These are phyloP conservation scores for Penicillium daleae DNA, from an alignment of 495 filamentous ascomycete genomes.

Conservation along the genomic window DNA sequence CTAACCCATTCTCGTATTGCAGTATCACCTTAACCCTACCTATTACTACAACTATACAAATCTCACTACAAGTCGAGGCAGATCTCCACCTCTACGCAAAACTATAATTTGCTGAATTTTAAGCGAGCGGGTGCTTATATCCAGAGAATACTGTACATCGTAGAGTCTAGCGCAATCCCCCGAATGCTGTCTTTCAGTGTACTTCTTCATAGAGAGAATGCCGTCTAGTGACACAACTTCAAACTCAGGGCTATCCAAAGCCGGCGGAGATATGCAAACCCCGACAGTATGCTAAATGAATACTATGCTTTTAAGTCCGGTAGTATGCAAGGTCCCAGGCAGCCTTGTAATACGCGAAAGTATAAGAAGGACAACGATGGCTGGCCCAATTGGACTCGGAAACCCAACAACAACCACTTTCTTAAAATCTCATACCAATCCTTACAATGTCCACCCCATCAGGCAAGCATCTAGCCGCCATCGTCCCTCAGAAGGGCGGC, in stretches of 20 bases:
- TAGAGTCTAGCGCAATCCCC: too few species aligned
- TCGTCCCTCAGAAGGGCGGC: conserved; percentile 16
- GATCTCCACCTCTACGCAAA: neutral
- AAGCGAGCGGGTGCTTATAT: neutral
- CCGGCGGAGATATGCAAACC: conserved; percentile 7
- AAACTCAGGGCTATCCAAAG: neutral
- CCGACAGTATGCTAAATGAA: neutral
- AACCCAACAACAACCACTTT: neutral
- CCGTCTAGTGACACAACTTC: neutral
- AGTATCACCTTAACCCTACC: neutral
- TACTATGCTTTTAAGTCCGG: neutral
- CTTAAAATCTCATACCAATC: neutral
- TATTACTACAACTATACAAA: neutral
- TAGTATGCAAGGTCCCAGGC: neutral
- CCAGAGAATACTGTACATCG: neutral
- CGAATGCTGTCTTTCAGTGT: neutral
- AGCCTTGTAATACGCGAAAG: neutral
- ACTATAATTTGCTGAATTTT: neutral
- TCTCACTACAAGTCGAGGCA: neutral
- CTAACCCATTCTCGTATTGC: conserved; percentile 2
- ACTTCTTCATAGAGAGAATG: too few species aligned
- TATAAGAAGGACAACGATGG: neutral
- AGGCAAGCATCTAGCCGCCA: conserved; percentile 18
- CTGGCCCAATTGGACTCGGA: neutral
- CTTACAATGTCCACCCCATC: conserved; percentile 12